Evolutionary conservation across 2,329 filamentous ascomycete species (phyloP), one percentile per base, ranked within the genome.

Genomic region (Chrysosphaeria jannelii): DNA sequence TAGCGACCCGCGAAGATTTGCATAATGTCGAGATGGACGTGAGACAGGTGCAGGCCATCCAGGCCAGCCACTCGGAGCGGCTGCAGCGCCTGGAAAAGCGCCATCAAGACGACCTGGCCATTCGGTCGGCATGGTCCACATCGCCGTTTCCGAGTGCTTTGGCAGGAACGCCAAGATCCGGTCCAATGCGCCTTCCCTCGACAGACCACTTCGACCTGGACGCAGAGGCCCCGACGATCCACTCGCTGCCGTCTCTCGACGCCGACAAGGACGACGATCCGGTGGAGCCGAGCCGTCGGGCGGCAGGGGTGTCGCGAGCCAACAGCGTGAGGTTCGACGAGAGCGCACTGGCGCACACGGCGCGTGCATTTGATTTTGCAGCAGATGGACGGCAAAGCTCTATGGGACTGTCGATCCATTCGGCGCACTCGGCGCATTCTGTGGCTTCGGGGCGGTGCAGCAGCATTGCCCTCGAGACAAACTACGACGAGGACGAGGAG

Each of bases 291-390:
- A 66, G 76, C 27, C 64, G 76, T 18, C 62, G 81, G 31, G 31
- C 31, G 2, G 75, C 85, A 25, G 75, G 74, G 11, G 70, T 76
- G 10, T 97, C 85, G 10, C 61, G 85, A 34, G 81, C 85, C 22
- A 93, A 93, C 40, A 93, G 85, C 39, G 85, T 97, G 34, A 72
- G 85, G 18, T 97, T 97, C 36, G 85, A 93, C 39, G 81, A 93
- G 41, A 90, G 76, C 38, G 78, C 61, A 6, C 88, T 85, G 61
- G 68, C 48, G 18, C 75, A 89, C 37, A 64, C 62, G 31, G 72
- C 69, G 28, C 64, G 81, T 21, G 69, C 78, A 26, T 81, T 75
- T 8, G 63, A 72, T 8, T 78, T 93, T 51, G 89, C 89, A 39
- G 93, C 85, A 1, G 81, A 97, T 39, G 85, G 85, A 17, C 60